Percentiles rank a stretch among this genome's conserved stretches.
phyloP scores from a whole-genome alignment of 2,329 filamentous ascomycete species.

The Colletotrichum godetiae region DNA sequence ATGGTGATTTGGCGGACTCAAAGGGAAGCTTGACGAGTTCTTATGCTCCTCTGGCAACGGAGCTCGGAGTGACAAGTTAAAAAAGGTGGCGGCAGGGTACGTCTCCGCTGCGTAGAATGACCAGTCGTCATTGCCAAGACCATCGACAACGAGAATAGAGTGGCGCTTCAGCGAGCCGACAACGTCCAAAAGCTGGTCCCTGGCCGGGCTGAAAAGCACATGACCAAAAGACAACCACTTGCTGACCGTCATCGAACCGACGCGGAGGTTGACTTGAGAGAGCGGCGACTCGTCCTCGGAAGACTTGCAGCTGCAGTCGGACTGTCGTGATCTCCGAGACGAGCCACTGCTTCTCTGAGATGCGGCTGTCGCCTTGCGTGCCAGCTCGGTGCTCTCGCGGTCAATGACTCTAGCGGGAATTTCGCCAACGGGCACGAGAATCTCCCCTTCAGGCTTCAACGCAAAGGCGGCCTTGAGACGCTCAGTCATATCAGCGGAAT shows the following conservation, averaged over 20 bases:
- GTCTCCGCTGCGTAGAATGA: conserved; percentile 87
- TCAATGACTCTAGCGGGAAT: conserved; percentile 41
- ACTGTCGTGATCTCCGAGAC: conserved; percentile 51
- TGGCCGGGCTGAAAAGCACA: conserved; percentile 83
- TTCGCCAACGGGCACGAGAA: conserved; percentile 56
- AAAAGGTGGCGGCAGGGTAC: conserved; percentile 79
- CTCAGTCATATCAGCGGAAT: conserved; percentile 66
- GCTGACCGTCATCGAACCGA: conserved; percentile 85
- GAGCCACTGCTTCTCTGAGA: conserved; percentile 44
- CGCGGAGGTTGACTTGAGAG: conserved; percentile 79
- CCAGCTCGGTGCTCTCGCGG: conserved; percentile 41
- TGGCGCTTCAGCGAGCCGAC: conserved; percentile 64
- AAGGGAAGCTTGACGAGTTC: conserved; percentile 59
- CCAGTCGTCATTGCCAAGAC: conserved; percentile 89
- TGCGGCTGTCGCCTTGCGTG: conserved; percentile 32
- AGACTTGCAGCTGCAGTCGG: conserved; percentile 57
- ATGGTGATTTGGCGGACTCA: conserved; percentile 76
- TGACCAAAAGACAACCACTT: conserved; percentile 90
- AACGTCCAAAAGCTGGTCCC: conserved; percentile 73
- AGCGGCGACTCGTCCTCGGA: conserved; percentile 71
- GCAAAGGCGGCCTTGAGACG: conserved; percentile 61
- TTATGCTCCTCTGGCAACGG: conserved; percentile 59
- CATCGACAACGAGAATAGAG: conserved; percentile 82
- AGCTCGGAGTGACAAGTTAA: conserved; percentile 75
- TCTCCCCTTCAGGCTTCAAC: conserved; percentile 46